Evolutionary conservation across 352 stramenopile genomes (phyloP).

Genomic region (Globisporangium cystogenes): DNA sequence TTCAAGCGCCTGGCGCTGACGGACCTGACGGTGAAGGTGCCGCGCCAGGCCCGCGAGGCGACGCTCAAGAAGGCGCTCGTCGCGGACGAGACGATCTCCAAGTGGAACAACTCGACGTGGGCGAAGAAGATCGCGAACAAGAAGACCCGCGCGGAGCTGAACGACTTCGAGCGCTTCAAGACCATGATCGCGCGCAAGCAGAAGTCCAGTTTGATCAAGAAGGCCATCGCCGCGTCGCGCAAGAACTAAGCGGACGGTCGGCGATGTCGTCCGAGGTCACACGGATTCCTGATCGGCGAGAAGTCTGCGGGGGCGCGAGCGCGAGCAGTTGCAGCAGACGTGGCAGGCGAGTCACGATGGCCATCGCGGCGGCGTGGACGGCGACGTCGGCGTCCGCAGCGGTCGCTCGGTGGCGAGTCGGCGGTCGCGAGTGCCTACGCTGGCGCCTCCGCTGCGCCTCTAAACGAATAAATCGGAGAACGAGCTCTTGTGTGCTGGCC

Average conservation of each 20-base stretch:
- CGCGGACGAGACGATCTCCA: conserved; percentile 86
- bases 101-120: conserved; percentile 96
- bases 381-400: not conserved
- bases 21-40: conserved; percentile 95
- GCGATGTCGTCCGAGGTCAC: conserved; percentile 6
- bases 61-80: conserved; percentile 92
- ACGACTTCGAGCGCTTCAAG: conserved; percentile 99
- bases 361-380: not conserved
- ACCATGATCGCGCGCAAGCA: conserved; percentile 99
- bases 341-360: not conserved
- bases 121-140: conserved; percentile 98
- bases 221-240: conserved; percentile 70
- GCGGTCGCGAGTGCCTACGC: not conserved
- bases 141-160: conserved; percentile 92
- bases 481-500: conserved; percentile 12
- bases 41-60: conserved; percentile 91
- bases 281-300: conserved; percentile 12
- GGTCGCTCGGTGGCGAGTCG: not conserved
- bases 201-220: conserved; percentile 94
- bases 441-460: not conserved
- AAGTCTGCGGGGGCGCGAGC: conserved; percentile 2
- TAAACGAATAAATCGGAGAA: conserved; percentile 20
- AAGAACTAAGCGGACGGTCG: conserved; percentile 52
- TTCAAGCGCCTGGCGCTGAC: conserved; percentile 97
- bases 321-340: not conserved